Evolutionary conservation across 345 rosid species (phyloP), one percentile per base, ranked within the genome.

Genomic region (Pugionium cornutum): DNA sequence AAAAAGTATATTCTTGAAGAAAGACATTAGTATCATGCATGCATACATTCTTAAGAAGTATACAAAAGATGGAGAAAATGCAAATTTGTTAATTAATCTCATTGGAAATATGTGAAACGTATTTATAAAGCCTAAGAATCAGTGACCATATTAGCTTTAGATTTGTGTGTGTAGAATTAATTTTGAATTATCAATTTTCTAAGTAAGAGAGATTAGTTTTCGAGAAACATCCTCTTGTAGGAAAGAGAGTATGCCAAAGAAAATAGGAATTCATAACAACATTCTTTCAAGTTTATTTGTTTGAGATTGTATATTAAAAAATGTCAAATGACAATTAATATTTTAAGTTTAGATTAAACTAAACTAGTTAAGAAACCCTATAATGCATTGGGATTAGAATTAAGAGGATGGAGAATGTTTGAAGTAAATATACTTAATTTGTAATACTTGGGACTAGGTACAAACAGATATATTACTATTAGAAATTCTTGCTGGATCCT

Each of bases 151-250:
- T 41, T 29, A 70, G 30, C 9, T 5, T 36, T 28, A 5, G 41
- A 69, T 26, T 8, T 34, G 33, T 43, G 57, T 8, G 47, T 52
- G 54, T 6, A 11, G 29, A 18, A 18, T 11, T 42, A 30, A 42
- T n/a, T 11, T 30, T 7, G 9, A 31, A 41, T 33, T 29, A 62
- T 39, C 36, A 62, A 1, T 5, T 64, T 63, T 50, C 47, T 27
- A 64, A 64, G 51, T 39, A 46, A 58, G 53, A 64, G 35, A 63
- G 64, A 51, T 72, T 50, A 65, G 71, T 35, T 65, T 70, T 30
- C 66, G 66, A 72, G 76, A 66, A 72, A 65, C 66, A 72, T 72
- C 48, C 76, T 65, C 60, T 64, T 49, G 64, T 64, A 72, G 48
- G 30, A 72, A 58, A 50, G 9, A 51, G 66, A 48, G 70, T 56